Evolutionary conservation across 1,284 basidiomycete genomes (phyloP).

Genomic region (Naganishia albida): DNA sequence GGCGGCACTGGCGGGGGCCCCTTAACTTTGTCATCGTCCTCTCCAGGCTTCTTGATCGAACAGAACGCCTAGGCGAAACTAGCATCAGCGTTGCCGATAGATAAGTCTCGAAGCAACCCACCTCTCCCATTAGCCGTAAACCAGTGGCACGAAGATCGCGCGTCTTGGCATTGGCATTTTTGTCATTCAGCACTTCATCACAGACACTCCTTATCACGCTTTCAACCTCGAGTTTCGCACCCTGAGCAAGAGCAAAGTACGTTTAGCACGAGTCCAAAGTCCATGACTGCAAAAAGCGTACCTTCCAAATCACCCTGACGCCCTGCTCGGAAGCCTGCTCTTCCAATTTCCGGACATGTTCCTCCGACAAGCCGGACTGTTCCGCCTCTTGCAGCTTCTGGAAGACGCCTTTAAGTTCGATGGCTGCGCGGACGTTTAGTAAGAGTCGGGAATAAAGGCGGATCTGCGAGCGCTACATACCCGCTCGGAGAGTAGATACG

Average conservation of each 20-base stretch:
- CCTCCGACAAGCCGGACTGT: slow-evolving; percentile 79
- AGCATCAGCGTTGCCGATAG: neutral
- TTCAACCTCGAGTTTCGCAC: slow-evolving; percentile 93
- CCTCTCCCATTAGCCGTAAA: slow-evolving; percentile 77
- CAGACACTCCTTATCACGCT: slow-evolving; percentile 90
- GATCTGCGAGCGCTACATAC: slow-evolving; percentile 22
- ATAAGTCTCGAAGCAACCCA: slow-evolving; percentile 54
- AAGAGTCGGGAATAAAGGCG: neutral
- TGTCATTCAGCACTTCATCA: slow-evolving; percentile 72
- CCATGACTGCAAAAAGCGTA: slow-evolving; percentile 41
- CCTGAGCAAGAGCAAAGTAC: slow-evolving; percentile 56
- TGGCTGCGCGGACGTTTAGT: slow-evolving; percentile 57
- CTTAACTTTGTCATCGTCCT: slow-evolving; percentile 36
- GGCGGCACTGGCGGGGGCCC: slow-evolving; percentile 7
- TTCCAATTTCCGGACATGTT: slow-evolving; percentile 85
- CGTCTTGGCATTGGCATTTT: slow-evolving; percentile 58
- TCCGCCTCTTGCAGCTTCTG: slow-evolving; percentile 93
- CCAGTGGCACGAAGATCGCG: slow-evolving; percentile 74
- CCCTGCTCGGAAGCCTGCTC: slow-evolving; percentile 95
- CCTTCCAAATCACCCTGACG: slow-evolving; percentile 89
- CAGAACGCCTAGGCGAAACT: slow-evolving; percentile 44
- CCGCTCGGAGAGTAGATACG: slow-evolving; percentile 78
- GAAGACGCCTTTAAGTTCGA: slow-evolving; percentile 92
- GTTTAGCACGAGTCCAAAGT: neutral
- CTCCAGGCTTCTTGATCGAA: slow-evolving; percentile 67